These are phyloP conservation scores for Kickxella alabastrina DNA, from an alignment of 192 early-diverging fungal species.

Conservation along the genomic window DNA sequence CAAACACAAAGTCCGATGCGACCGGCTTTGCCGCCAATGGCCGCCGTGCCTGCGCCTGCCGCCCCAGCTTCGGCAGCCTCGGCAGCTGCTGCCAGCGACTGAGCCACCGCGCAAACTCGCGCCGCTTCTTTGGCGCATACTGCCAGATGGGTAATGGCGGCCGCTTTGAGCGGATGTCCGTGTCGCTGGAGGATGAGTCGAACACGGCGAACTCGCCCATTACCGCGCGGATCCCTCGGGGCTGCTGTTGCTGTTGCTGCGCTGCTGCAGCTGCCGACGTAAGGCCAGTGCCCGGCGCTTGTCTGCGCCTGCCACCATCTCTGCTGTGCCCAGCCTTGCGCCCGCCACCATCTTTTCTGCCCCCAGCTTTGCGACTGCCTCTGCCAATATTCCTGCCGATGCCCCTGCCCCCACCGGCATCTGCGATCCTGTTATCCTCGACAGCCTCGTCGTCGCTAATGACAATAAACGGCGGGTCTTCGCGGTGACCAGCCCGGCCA, in stretches of 20 bases:
- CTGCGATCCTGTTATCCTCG: conserved; percentile 30
- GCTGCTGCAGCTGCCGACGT: too few relatives aligned
- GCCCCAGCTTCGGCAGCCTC: neutral
- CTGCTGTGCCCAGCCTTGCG: neutral
- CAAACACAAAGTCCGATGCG: conserved; percentile 38
- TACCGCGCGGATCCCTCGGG: conserved; percentile 23
- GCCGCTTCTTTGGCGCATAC: conserved; percentile 5
- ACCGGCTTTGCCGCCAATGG: neutral
- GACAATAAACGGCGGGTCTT: too few relatives aligned
- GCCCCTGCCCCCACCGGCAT: neutral
- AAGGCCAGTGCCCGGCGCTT: neutral
- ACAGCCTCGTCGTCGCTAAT: conserved; percentile 47
- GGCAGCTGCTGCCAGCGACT: neutral
- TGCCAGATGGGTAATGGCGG: neutral
- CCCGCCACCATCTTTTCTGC: neutral
- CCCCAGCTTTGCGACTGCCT: neutral
- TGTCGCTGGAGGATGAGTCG: conserved; percentile 34
- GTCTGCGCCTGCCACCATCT: too few relatives aligned
- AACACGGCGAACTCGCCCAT: conserved; percentile 47
- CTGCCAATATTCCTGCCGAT: neutral
- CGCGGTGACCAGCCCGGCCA: conserved; percentile 14
- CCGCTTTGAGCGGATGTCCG: neutral
- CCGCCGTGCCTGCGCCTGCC: neutral
- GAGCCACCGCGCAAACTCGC: conserved; percentile 16
- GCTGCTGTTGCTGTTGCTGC: conserved; percentile 5